Evolutionary conservation across 2,329 filamentous ascomycete genomes (phyloP), one percentile per base, ranked within the genome.

Genomic region (Plectosphaerella cucumerina): DNA sequence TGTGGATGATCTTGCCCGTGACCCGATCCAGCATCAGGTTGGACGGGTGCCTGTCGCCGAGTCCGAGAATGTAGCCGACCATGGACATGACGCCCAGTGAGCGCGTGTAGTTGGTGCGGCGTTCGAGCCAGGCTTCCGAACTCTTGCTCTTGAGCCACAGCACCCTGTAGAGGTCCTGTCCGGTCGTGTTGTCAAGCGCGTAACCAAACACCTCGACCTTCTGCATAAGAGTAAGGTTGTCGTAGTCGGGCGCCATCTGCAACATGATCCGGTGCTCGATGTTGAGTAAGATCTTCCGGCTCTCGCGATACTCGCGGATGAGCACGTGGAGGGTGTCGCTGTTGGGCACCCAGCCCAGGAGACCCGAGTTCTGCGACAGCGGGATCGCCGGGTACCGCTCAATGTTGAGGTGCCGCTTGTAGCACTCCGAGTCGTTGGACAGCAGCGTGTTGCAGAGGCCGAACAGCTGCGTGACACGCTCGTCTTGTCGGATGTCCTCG

Each of bases 211-310:
- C 94, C 69, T 99, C 95, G 1, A 99, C 95, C 73, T 99, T 99
- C 67, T 99, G 95, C 94, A 99, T 97, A 34, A 99, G 81, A 1
- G 95, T 97, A 44, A 99, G 84, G 62, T 96, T 97, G 65, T 99
- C 94, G 64, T 97, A 99, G 66, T 99, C 94, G 0, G 94, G 95
- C 21, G 94, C 94, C 94, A 99, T 99, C 69, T 99, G 95, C 51
- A 99, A 77, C 94, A 99, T 99, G 67, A 99, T 99, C 42, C 95
- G 88, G 66, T 99, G 94, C 72, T 99, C 94, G 57, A 99, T 99
- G 65, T 99, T 99, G 59, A 99, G 86, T 37, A 99, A 75, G 58
- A 99, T 99, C 74, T 97, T 96, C 50, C 94, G 85, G 59, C 89
- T 96, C 69, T 99, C 95, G 55, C 94, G 89, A 66, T 99, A 99